Evolutionary conservation across 805 yeast species (phyloP).

Genomic region (Lachancea quebecensis): DNA sequence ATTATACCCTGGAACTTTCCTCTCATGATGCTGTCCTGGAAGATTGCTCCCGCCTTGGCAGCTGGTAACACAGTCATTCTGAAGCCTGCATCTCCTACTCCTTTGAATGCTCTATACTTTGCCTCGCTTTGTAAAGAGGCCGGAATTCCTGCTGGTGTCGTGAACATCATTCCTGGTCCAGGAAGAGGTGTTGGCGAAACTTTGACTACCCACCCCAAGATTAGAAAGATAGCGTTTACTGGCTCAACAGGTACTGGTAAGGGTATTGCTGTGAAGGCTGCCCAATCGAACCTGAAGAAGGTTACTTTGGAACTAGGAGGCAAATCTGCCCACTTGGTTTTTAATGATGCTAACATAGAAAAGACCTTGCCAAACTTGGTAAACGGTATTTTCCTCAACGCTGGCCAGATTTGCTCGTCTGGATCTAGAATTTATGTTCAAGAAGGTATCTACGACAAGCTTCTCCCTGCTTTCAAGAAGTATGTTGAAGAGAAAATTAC

Average conservation of each 20-base stretch:
- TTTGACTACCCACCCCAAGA: slow-evolving; percentile 58
- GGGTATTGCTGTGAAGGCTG: slow-evolving; percentile 61
- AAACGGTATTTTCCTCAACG: slow-evolving; percentile 67
- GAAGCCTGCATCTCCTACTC: slow-evolving; percentile 74
- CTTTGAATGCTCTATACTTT: slow-evolving; percentile 61
- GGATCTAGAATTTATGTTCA: slow-evolving; percentile 76
- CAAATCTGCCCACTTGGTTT: slow-evolving; percentile 71
- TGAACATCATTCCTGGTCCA: slow-evolving; percentile 67
- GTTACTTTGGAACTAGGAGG: slow-evolving; percentile 81
- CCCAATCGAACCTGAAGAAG: slow-evolving; percentile 67
- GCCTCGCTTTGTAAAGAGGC: slow-evolving; percentile 58
- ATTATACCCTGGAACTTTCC: slow-evolving; percentile 87
- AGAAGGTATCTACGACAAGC: slow-evolving; percentile 60
- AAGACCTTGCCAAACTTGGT: slow-evolving; percentile 45
- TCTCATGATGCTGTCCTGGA: slow-evolving; percentile 72
- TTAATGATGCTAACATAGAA: slow-evolving; percentile 58
- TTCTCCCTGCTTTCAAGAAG: slow-evolving; percentile 49
- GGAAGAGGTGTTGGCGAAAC: slow-evolving; percentile 71
- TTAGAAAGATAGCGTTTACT: slow-evolving; percentile 73
- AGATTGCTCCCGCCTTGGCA: slow-evolving; percentile 70
- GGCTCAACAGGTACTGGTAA: slow-evolving; percentile 77
- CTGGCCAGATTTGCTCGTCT: slow-evolving; percentile 80
- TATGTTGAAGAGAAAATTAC: slow-evolving; percentile 50
- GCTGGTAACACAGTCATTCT: slow-evolving; percentile 69
- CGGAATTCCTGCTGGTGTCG: slow-evolving; percentile 70